Percentiles rank a stretch among this genome's conserved stretches.
phyloP scores from a whole-genome alignment of 1,284 basidiomycete species.

The Vanrija pseudolonga region DNA sequence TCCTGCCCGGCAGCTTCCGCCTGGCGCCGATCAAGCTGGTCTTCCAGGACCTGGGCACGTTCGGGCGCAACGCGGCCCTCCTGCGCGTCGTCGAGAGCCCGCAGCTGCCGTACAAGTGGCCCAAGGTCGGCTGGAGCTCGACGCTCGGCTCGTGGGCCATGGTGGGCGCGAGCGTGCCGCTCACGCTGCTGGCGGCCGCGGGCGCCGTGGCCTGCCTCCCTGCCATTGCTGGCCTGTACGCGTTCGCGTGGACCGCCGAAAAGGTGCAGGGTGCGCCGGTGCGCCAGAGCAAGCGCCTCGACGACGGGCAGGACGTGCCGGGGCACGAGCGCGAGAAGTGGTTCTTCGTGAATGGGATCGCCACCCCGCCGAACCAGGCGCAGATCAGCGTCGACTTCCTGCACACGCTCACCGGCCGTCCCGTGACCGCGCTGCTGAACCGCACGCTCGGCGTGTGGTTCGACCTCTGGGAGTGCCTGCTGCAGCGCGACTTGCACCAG shows the following conservation, averaged over 20 bases:
- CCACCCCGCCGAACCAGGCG: conserved; percentile 23
- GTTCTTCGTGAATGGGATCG: conserved; percentile 39
- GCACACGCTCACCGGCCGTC: conserved; percentile 25
- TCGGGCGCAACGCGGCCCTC: conserved; percentile 9
- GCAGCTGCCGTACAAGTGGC: too few species aligned
- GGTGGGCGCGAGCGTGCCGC: too few species aligned
- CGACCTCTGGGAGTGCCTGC: conserved; percentile 36
- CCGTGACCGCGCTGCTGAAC: conserved; percentile 33
- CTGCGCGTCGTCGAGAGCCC: not conserved
- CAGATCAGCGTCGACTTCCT: conserved; percentile 24
- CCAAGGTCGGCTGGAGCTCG: too few species aligned
- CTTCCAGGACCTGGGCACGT: conserved; percentile 13
- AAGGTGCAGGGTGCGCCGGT: not conserved
- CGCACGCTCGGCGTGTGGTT: conserved; percentile 34
- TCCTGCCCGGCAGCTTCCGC: not conserved
- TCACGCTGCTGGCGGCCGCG: not conserved
- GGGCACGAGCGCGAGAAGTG: conserved; percentile 20
- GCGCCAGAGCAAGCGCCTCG: conserved; percentile 1
- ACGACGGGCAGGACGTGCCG: not conserved
- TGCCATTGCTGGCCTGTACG: not conserved
- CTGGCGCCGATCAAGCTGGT: conserved; percentile 1
- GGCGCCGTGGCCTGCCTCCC: not conserved
- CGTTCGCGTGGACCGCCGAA: conserved; percentile 8
- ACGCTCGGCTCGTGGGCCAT: too few species aligned
- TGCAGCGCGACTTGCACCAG: conserved; percentile 34